Conservation (phyloP, 768 basidiomycete genomes). For the Mycena maculata region DNA sequence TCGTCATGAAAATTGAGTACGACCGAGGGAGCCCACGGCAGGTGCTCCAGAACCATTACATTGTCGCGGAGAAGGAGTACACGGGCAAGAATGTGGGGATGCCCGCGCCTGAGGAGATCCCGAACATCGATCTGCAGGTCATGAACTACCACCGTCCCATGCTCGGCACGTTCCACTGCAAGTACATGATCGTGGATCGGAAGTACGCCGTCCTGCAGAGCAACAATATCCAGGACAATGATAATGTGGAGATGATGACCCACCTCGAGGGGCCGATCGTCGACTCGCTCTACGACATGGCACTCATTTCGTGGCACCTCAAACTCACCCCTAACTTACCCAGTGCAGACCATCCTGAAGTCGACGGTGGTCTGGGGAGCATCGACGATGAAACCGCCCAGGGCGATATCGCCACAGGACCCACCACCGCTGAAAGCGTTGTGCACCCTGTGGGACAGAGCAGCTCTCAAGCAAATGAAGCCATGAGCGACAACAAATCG, state of each 20-base stretch:
- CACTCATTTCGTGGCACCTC: constrained; percentile 70
- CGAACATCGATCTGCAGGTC: constrained; percentile 69
- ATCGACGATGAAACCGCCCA: constrained; percentile 45
- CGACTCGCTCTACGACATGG: constrained; percentile 75
- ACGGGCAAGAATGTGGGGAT: constrained; percentile 57
- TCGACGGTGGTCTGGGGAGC: constrained; percentile 52
- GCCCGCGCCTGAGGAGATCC: constrained; percentile 66
- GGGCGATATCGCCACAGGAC: constrained; percentile 18
- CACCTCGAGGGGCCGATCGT: constrained; percentile 80
- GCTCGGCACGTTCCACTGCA: constrained; percentile 75
- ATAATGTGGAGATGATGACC: constrained; percentile 37
- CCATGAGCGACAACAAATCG: constrained; percentile 15
- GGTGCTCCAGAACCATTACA: constrained; percentile 53
- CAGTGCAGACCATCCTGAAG: constrained; percentile 44
- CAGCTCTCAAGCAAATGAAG: constrained; percentile 32
- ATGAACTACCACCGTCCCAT: constrained; percentile 62
- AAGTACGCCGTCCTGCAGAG: constrained; percentile 72
- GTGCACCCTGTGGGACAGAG: constrained; percentile 27
- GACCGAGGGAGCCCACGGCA: constrained; percentile 74
- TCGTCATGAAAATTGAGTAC: constrained; percentile 76
- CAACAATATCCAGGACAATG: constrained; percentile 75
- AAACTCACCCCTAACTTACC: constrained; percentile 60
- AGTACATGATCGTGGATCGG: constrained; percentile 78
- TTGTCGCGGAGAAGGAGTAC: constrained; percentile 60
- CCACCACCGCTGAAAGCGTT: constrained; percentile 30